These are phyloP conservation scores for Lachnellula arida DNA, from an alignment of 2,329 filamentous ascomycete species.

Conservation along the genomic window DNA sequence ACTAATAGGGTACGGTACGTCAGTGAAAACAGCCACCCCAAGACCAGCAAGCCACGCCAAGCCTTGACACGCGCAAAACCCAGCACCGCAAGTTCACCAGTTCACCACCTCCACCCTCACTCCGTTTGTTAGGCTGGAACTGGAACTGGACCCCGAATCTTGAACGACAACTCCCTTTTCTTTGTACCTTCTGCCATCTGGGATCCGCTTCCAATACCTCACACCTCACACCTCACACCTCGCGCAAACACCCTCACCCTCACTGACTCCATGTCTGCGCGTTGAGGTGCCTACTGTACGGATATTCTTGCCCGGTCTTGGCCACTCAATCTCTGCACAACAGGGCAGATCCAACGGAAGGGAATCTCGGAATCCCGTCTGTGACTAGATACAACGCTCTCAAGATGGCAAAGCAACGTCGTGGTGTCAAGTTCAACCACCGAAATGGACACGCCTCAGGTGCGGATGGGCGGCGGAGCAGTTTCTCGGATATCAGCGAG, in stretches of 20 bases:
- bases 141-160: too few relatives aligned
- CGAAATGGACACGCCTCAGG: conserved; percentile 30
- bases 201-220: not conserved
- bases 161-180: too few relatives aligned
- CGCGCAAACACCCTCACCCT: not conserved
- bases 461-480: conserved; percentile 50
- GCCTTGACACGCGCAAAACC: not conserved
- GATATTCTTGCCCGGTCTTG: conserved; percentile 10
- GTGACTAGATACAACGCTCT: conserved; percentile 1
- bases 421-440: conserved; percentile 49
- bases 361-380: conserved; percentile 6
- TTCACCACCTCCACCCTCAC: not conserved
- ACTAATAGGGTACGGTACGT: not conserved
- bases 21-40: not conserved
- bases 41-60: not conserved
- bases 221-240: not conserved
- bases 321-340: conserved; percentile 2
- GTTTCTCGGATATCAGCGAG: conserved; percentile 68
- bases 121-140: too few relatives aligned
- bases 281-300: not conserved
- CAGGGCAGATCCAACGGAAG: conserved; percentile 4
- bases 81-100: not conserved
- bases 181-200: not conserved
- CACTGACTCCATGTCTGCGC: conserved; percentile 5
- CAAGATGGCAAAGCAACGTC: conserved; percentile 43